These are phyloP conservation scores for Viridothelium virens DNA, from an alignment of 495 filamentous ascomycete genomes.

Conservation along the genomic window DNA sequence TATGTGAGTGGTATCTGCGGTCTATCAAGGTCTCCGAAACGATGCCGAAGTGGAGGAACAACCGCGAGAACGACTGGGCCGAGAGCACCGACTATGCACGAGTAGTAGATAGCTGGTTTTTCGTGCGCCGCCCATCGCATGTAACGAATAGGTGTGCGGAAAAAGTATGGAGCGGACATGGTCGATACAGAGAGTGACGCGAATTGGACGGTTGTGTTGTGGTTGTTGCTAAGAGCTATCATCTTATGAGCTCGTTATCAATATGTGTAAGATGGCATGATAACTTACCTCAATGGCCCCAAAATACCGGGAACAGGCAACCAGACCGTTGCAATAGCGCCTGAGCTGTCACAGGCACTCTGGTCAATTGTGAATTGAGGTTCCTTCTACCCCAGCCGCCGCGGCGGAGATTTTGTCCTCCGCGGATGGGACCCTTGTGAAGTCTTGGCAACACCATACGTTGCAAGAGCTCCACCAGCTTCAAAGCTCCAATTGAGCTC, in stretches of 20 bases:
- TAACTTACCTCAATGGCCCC: background rate
- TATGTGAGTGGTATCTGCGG: constrained; percentile 77
- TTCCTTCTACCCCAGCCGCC: background rate
- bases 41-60: constrained; percentile 60
- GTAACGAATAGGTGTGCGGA: constrained; percentile 70
- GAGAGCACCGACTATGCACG: constrained; percentile 58
- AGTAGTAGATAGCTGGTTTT: constrained; percentile 83
- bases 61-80: constrained; percentile 62
- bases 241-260: background rate
- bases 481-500: constrained; percentile 1
- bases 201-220: background rate
- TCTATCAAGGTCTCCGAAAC: constrained; percentile 62
- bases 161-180: constrained; percentile 62
- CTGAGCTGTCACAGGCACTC: background rate
- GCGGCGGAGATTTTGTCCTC: constrained; percentile 12
- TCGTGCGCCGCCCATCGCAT: constrained; percentile 77
- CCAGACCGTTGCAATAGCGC: background rate
- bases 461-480: constrained; percentile 15
- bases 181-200: background rate
- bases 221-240: background rate
- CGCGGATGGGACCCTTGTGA: constrained; percentile 15
- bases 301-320: background rate
- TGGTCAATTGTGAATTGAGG: background rate
- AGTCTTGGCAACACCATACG: constrained; percentile 20
- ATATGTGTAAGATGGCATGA: background rate